Evolutionary conservation across 2,329 filamentous ascomycete species (phyloP).

Genomic region (Zalaria sp.): DNA sequence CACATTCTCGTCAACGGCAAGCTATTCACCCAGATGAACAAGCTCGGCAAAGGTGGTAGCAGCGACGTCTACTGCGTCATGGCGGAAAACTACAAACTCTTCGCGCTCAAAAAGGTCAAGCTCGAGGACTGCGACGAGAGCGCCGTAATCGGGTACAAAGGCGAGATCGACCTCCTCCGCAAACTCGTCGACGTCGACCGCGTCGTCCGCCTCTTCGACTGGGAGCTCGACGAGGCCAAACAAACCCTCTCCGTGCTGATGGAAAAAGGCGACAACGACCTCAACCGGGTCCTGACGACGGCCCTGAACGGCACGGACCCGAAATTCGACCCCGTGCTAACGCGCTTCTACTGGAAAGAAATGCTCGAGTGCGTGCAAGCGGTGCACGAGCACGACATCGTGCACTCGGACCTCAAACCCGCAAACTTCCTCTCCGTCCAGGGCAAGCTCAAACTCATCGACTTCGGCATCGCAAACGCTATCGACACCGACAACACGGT

Average conservation of each 20-base stretch:
- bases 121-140: slow-evolving; percentile 77
- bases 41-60: slow-evolving; percentile 82
- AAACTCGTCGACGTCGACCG: slow-evolving; percentile 74
- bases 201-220: slow-evolving; percentile 83
- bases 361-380: slow-evolving; percentile 93
- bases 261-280: slow-evolving; percentile 91
- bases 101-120: slow-evolving; percentile 85
- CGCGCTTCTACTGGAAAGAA: slow-evolving; percentile 98
- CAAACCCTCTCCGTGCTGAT: slow-evolving; percentile 82
- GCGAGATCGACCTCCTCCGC: slow-evolving; percentile 82
- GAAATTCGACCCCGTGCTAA: slow-evolving; percentile 75
- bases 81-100: slow-evolving; percentile 91
- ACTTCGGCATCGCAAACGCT: slow-evolving; percentile 96
- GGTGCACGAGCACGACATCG: slow-evolving; percentile 80
- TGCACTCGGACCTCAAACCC: slow-evolving; percentile 93
- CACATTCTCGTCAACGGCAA: slow-evolving; percentile 84
- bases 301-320: slow-evolving; percentile 54
- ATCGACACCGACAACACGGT: slow-evolving; percentile 92
- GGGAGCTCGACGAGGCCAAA: slow-evolving; percentile 86
- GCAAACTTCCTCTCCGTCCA: slow-evolving; percentile 92
- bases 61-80: slow-evolving; percentile 93
- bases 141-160: slow-evolving; percentile 76
- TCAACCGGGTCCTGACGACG: slow-evolving; percentile 70
- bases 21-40: slow-evolving; percentile 77
- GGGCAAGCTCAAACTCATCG: slow-evolving; percentile 85